These are phyloP conservation scores for Candolleomyces eurysporus DNA, from an alignment of 768 basidiomycete genomes.

Conservation along the genomic window DNA sequence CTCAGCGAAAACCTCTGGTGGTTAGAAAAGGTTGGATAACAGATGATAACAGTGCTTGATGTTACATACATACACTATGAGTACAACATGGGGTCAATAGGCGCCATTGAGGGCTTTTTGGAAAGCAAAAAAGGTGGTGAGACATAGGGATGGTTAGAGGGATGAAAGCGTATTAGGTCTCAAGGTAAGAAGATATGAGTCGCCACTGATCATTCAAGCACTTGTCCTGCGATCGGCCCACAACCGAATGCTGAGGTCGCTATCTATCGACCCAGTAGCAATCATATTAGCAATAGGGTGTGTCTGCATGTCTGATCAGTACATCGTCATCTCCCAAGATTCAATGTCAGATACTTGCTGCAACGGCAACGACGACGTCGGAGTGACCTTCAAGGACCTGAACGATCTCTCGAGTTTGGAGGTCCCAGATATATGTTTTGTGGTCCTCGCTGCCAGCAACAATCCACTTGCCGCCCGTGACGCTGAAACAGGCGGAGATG, in stretches of 20 bases:
- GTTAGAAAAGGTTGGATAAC: too few species aligned
- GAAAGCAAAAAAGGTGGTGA: not conserved
- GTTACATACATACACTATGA: not conserved
- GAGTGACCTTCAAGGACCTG: conserved; percentile 69
- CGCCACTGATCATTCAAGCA: not conserved
- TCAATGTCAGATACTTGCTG: conserved; percentile 41
- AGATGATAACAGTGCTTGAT: not conserved
- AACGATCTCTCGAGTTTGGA: conserved; percentile 83
- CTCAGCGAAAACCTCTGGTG: too few species aligned
- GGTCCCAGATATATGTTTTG: conserved; percentile 88
- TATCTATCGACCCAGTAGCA: conserved; percentile 83
- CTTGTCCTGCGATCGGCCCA: conserved; percentile 61
- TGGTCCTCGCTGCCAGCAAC: conserved; percentile 90
- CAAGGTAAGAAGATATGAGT: conserved; percentile 10
- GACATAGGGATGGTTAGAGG: not conserved
- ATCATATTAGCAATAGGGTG: conserved; percentile 87
- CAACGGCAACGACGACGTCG: conserved; percentile 81
- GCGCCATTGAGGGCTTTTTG: not conserved
- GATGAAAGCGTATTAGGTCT: conserved; percentile 23
- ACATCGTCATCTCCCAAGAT: not conserved
- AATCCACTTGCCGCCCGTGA: conserved; percentile 87
- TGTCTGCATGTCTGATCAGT: conserved; percentile 43
- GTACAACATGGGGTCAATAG: not conserved
- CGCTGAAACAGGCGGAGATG: conserved; percentile 80
- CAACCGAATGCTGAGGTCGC: conserved; percentile 77